Percentiles rank a stretch among this genome's conserved stretches.
Conservation (phyloP, 345 rosid species). For the Eucalyptus pauciflora region DNA sequence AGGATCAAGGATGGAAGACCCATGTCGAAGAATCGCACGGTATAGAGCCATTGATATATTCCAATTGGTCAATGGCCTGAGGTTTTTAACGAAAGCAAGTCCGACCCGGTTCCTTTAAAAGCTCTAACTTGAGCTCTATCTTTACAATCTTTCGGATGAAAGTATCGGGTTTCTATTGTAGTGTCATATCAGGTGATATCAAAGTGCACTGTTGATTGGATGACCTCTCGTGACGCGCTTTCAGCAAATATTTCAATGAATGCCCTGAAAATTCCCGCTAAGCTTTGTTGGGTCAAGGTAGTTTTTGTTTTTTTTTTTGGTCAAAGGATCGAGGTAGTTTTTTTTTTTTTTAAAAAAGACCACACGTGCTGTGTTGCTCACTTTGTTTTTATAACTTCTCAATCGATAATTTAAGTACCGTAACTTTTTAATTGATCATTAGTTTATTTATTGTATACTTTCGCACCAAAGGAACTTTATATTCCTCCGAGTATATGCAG, state of each 20-base stretch:
- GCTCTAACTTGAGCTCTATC: neutral
- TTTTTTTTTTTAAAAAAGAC: too few relatives aligned
- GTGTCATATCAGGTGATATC: too few relatives aligned
- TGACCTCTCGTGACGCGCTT: too few relatives aligned
- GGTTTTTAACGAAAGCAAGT: accelerated
- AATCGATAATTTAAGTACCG: accelerated
- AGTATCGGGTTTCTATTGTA: accelerated
- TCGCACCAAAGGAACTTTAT: neutral
- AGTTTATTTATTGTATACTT: neutral
- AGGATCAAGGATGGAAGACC: accelerated
- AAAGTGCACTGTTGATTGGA: too few relatives aligned
- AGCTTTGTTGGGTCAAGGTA: neutral
- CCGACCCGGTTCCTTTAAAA: accelerated
- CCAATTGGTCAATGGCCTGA: accelerated
- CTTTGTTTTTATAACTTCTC: accelerated
- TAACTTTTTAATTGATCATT: neutral
- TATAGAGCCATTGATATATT: neutral
- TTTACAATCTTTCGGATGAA: neutral
- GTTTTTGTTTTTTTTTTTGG: too few relatives aligned
- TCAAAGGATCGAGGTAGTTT: too few relatives aligned
- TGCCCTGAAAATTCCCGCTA: neutral
- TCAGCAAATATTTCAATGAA: neutral
- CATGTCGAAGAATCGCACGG: neutral
- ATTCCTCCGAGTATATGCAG: neutral
- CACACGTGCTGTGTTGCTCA: accelerated